A percentile compares a stretch with the other conserved stretches of the same genome.
These are phyloP conservation scores for Wickerhamiella sorbophila DNA, from an alignment of 805 yeast genomes.

Conservation along the genomic window DNA sequence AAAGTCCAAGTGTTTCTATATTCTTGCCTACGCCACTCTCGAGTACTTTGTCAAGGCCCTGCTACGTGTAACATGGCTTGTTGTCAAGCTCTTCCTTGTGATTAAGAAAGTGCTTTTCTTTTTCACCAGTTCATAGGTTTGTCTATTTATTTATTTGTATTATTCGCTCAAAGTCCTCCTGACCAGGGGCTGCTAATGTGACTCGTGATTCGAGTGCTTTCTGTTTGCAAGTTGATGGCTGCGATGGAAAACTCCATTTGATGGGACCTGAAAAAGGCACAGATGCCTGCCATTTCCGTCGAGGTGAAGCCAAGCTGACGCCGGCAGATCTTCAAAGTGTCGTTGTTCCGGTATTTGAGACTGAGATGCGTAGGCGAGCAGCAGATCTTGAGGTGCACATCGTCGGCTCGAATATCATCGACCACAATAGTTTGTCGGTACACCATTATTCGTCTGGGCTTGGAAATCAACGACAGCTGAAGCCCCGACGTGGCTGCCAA, in stretches of 20 bases:
- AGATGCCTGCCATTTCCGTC: background rate
- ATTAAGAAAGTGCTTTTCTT: background rate
- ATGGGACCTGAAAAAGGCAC: background rate
- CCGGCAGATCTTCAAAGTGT: background rate
- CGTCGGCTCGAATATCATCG: background rate
- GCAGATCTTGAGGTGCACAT: background rate
- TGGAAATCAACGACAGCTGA: background rate
- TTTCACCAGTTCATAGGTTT: background rate
- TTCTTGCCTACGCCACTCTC: constrained; percentile 10
- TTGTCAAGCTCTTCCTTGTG: constrained; percentile 4
- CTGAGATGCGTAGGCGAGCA: background rate
- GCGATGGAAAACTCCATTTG: background rate
- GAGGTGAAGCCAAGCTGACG: background rate
- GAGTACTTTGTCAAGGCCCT: constrained; percentile 15
- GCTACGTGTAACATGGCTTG: constrained; percentile 17
- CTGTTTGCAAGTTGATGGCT: background rate
- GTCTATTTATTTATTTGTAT: background rate
- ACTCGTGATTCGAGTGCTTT: background rate
- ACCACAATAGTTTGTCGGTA: background rate
- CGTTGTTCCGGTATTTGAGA: background rate
- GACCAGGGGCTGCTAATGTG: background rate
- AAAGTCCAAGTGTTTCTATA: constrained; percentile 6
- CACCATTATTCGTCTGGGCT: background rate
- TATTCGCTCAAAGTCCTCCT: background rate
- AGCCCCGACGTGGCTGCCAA: background rate